These are phyloP conservation scores for Prototheca cutis DNA, from an alignment of 163 green algal species.

Conservation along the genomic window DNA sequence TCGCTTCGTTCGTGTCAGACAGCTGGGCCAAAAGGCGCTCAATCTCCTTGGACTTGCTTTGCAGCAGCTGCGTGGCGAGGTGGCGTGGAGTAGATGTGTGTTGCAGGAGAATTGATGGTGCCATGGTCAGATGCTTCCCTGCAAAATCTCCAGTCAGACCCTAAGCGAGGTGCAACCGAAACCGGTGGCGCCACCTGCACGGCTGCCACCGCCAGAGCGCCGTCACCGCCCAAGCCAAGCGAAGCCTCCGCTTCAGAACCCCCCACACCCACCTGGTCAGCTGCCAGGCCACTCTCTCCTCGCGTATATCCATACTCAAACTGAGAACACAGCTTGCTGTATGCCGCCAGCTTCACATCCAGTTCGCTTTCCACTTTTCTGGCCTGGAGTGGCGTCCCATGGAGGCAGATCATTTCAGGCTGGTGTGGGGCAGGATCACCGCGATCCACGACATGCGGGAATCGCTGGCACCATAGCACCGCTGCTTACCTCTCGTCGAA, in stretches of 20 bases:
- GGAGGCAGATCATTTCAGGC: no score
- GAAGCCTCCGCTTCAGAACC: background rate
- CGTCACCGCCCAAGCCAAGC: background rate
- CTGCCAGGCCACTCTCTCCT: slow-evolving; percentile 41
- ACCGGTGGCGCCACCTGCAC: no score
- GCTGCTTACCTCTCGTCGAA: slow-evolving; percentile 20
- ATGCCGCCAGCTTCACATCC: slow-evolving; percentile 79
- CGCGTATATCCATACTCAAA: slow-evolving; percentile 55
- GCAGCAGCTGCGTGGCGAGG: slow-evolving; percentile 34
- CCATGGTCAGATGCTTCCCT: no score
- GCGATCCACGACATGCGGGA: no score
- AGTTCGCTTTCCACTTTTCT: slow-evolving; percentile 81
- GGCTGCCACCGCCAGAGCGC: background rate
- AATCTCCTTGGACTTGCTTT: slow-evolving; percentile 66
- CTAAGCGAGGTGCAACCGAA: no score
- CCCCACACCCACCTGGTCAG: slow-evolving; percentile 47
- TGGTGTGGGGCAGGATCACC: no score
- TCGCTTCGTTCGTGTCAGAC: slow-evolving; percentile 69
- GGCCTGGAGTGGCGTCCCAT: slow-evolving; percentile 39
- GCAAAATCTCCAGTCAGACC: no score
- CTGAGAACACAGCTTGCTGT: slow-evolving; percentile 65
- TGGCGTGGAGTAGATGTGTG: background rate
- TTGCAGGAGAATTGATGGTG: no score
- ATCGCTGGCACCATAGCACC: no score
- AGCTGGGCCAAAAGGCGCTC: slow-evolving; percentile 67